phyloP scores from a whole-genome alignment of 2,329 filamentous ascomycete genomes.

The Apiospora saccharicola region DNA sequence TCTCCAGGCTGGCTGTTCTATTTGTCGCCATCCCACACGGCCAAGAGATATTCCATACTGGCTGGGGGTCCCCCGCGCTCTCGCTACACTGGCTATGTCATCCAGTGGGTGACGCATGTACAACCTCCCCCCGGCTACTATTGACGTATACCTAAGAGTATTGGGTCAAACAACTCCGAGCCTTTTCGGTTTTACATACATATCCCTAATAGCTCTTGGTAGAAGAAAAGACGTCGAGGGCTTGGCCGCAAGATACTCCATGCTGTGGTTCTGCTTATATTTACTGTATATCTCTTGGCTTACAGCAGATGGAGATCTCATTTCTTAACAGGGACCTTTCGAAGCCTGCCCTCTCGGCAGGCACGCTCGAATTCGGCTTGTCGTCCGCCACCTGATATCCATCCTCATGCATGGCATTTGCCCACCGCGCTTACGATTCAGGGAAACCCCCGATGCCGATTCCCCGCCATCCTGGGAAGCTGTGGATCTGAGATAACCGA shows the following conservation, averaged over 20 bases:
- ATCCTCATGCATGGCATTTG: neutral
- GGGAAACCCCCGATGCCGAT: neutral
- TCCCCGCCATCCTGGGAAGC: neutral
- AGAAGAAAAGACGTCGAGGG: neutral
- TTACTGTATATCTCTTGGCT: neutral
- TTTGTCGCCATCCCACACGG: neutral
- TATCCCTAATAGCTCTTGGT: neutral
- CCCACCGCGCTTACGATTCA: neutral
- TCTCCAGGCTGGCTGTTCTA: neutral
- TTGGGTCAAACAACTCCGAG: neutral
- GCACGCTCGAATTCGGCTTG: neutral
- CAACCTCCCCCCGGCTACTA: neutral
- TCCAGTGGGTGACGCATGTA: neutral
- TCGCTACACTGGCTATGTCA: constrained; percentile 6
- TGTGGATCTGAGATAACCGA: constrained; percentile 2
- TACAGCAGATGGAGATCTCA: neutral
- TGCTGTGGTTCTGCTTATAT: neutral
- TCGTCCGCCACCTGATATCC: constrained; percentile 6
- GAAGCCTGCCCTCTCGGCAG: neutral
- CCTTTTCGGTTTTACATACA: neutral
- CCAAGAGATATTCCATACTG: neutral
- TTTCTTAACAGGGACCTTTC: neutral
- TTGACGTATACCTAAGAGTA: neutral
- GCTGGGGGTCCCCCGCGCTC: neutral
- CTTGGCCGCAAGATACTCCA: neutral